Percentiles rank a stretch among this genome's conserved stretches.
Conservation (phyloP, 495 filamentous ascomycete species). For the Rhypophila decipiens region DNA sequence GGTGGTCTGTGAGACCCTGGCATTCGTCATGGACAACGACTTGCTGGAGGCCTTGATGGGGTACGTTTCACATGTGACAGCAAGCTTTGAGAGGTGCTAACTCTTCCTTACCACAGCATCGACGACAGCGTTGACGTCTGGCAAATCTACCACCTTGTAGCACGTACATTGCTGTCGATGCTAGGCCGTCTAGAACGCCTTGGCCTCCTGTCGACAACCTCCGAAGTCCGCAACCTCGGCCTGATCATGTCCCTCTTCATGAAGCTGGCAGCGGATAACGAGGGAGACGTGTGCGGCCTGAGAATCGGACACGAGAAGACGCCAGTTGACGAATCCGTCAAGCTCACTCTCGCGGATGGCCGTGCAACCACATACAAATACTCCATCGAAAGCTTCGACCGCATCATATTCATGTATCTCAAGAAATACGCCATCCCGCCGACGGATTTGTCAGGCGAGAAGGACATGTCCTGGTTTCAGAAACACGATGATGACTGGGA, state of each 20-base stretch:
- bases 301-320: no score
- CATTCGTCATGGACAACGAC: background rate
- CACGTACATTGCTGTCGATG: constrained; percentile 25
- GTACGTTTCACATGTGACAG: no score
- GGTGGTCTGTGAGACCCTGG: constrained; percentile 17
- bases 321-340: background rate
- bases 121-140: no score
- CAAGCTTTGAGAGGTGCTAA: no score
- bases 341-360: background rate
- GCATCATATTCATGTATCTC: constrained; percentile 20
- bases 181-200: constrained; percentile 15
- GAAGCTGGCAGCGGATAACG: background rate
- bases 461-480: no score
- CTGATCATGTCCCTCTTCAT: constrained; percentile 15
- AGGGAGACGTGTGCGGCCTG: background rate
- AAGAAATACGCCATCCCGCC: constrained; percentile 18
- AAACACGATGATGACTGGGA: no score
- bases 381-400: constrained; percentile 13
- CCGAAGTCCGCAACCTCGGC: constrained; percentile 18
- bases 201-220: constrained; percentile 14
- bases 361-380: constrained; percentile 3
- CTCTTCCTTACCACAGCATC: no score
- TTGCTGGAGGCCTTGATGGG: no score
- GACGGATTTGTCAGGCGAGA: constrained; percentile 1
- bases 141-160: constrained; percentile 17